Conservation (phyloP, 2,329 filamentous ascomycete species). For the Fusarium neocosmosporiellum region DNA sequence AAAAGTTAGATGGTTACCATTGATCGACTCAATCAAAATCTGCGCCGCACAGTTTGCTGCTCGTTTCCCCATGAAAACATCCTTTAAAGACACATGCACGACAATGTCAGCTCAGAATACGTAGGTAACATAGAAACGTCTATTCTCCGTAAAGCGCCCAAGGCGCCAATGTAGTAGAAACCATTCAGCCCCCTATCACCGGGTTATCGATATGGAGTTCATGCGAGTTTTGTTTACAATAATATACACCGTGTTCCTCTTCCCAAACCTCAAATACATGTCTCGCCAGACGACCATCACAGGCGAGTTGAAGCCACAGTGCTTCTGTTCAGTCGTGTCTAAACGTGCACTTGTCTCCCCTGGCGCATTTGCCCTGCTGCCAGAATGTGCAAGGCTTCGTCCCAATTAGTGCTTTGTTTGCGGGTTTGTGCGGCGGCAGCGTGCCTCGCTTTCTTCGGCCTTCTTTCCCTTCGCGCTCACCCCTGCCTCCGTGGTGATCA, state of each 20-base stretch:
- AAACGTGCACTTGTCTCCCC: conserved; percentile 80
- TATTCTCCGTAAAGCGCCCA: conserved; percentile 12
- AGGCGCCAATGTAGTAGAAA: conserved; percentile 8
- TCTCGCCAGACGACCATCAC: conserved; percentile 10
- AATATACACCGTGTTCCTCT: conserved; percentile 37
- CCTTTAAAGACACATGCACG: neutral
- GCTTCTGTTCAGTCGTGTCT: conserved; percentile 65
- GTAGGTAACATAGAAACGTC: conserved; percentile 10
- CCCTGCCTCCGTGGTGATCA: conserved; percentile 45
- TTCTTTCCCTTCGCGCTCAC: conserved; percentile 51
- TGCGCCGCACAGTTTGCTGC: neutral
- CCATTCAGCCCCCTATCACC: neutral
- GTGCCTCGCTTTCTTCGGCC: conserved; percentile 55
- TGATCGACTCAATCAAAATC: neutral
- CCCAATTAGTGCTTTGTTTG: conserved; percentile 69
- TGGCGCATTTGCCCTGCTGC: conserved; percentile 76
- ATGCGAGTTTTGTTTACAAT: conserved; percentile 37
- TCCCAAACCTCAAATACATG: conserved; percentile 14
- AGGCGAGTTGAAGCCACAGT: conserved; percentile 6
- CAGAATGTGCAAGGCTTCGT: conserved; percentile 78
- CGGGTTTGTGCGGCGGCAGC: conserved; percentile 55
- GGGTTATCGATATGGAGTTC: conserved; percentile 4
- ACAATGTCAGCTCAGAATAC: neutral
- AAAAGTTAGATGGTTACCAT: neutral
- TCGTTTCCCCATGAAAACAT: neutral